Evolutionary conservation across 257 asterid species (phyloP).

Genomic region (Jaltomata sinuosa): DNA sequence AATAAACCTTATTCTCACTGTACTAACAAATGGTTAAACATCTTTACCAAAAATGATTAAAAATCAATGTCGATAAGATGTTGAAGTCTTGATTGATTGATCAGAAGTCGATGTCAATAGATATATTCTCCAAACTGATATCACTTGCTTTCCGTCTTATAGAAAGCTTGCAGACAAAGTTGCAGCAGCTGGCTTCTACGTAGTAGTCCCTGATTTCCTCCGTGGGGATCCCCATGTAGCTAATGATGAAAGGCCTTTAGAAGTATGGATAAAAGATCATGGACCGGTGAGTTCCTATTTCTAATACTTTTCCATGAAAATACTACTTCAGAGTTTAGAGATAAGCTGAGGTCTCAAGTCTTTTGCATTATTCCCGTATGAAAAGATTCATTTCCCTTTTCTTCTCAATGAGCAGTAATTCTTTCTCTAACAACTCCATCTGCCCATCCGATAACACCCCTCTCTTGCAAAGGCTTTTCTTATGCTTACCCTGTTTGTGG

Average conservation of each 20-base stretch:
- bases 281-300: constrained; percentile 41
- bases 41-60: neutral
- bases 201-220: constrained; percentile 56
- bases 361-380: too few relatives aligned
- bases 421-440: too few relatives aligned
- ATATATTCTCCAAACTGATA: neutral
- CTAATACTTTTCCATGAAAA: neutral
- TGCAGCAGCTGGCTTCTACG: constrained; percentile 50
- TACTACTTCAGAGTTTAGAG: neutral
- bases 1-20: neutral
- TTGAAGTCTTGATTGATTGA: neutral
- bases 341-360: neutral
- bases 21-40: neutral
- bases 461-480: too few relatives aligned
- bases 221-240: constrained; percentile 38
- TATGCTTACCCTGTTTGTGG: too few relatives aligned
- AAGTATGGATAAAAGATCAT: constrained; percentile 44
- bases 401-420: too few relatives aligned
- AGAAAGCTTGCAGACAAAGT: constrained; percentile 68
- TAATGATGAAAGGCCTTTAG: constrained; percentile 5
- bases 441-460: too few relatives aligned
- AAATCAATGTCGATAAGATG: neutral
- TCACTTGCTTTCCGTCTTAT: neutral
- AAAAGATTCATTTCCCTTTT: too few relatives aligned
- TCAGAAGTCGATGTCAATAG: neutral